Evolutionary conservation across 208 protist genomes (phyloP).

Genomic region (Leishmania guyanensis): DNA sequence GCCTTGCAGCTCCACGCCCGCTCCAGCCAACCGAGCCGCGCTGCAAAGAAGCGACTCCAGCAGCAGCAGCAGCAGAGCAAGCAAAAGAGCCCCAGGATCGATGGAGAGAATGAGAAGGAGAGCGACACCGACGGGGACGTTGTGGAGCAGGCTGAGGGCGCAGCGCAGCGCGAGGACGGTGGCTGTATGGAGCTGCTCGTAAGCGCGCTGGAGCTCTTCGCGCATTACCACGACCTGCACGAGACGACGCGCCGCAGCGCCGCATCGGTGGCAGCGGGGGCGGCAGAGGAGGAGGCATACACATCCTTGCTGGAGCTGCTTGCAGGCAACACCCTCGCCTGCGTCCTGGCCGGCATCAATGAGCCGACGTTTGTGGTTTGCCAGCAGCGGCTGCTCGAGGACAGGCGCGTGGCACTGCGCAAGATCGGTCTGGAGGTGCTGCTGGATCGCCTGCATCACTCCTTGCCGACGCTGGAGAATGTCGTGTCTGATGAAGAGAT

Average conservation of each 20-base stretch:
- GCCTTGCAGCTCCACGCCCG: slow-evolving; percentile 67
- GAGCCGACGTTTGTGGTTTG: slow-evolving; percentile 88
- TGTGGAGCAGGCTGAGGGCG: slow-evolving; percentile 27
- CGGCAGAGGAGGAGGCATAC: slow-evolving; percentile 70
- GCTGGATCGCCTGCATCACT: slow-evolving; percentile 88
- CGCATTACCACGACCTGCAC: slow-evolving; percentile 82
- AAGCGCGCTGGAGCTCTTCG: slow-evolving; percentile 72
- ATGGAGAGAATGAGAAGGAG: slow-evolving; percentile 21
- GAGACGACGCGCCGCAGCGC: slow-evolving; percentile 25
- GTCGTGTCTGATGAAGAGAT: slow-evolving; percentile 78
- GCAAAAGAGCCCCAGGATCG: background rate
- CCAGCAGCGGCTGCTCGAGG: slow-evolving; percentile 67
- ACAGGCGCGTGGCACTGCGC: slow-evolving; percentile 57
- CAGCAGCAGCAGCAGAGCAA: slow-evolving; percentile 12
- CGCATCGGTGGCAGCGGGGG: background rate
- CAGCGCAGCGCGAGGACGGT: slow-evolving; percentile 37
- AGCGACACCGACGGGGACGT: slow-evolving; percentile 23
- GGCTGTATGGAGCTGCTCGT: slow-evolving; percentile 82
- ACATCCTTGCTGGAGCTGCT: slow-evolving; percentile 86
- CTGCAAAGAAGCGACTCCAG: slow-evolving; percentile 6
- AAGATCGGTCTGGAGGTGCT: slow-evolving; percentile 87
- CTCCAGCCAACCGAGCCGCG: slow-evolving; percentile 21
- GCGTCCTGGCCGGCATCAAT: slow-evolving; percentile 90
- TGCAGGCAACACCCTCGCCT: slow-evolving; percentile 88
- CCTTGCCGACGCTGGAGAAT: slow-evolving; percentile 83